These are phyloP conservation scores for Tillandsia leiboldiana DNA, from an alignment of 176 grass and related monocot species.

Conservation along the genomic window DNA sequence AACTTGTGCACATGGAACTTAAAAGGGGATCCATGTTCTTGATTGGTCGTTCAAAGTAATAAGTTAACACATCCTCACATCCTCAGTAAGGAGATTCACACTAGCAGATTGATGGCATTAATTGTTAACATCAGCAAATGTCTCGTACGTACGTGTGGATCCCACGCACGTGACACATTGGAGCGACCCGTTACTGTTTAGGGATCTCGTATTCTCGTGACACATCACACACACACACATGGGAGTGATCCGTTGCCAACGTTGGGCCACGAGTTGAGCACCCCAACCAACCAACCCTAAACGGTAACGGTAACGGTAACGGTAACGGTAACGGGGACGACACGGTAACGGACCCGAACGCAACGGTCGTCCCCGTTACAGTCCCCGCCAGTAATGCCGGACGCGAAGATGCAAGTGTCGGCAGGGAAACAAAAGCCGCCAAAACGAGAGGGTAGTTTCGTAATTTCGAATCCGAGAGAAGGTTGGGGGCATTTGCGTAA, in stretches of 20 bases:
- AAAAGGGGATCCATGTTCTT: too few species aligned
- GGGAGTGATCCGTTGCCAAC: slow-evolving; percentile 22
- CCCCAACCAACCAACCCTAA: slow-evolving; percentile 21
- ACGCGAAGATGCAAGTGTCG: slow-evolving; percentile 13
- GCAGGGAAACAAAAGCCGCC: slow-evolving; percentile 2
- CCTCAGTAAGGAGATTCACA: too few species aligned
- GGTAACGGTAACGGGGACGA: slow-evolving; percentile 19
- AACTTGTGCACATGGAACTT: too few species aligned
- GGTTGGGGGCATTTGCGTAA: slow-evolving; percentile 7
- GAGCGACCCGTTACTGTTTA: slow-evolving; percentile 18
- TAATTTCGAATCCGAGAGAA: neutral
- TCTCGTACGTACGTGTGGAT: neutral
- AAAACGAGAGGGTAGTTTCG: too few species aligned
- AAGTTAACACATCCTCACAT: too few species aligned
- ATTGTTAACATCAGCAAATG: too few species aligned
- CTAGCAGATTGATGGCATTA: too few species aligned
- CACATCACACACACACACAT: too few species aligned
- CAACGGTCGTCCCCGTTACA: slow-evolving; percentile 16
- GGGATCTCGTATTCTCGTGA: too few species aligned
- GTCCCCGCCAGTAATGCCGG: slow-evolving; percentile 6
- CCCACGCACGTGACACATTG: too few species aligned
- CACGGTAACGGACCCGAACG: slow-evolving; percentile 10
- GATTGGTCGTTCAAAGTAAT: too few species aligned
- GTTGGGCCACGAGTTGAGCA: slow-evolving; percentile 23
- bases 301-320: neutral